Base-by-base conservation (phyloP, 2,329 filamentous ascomycete species). In the Fusarium lateritium region DNA sequence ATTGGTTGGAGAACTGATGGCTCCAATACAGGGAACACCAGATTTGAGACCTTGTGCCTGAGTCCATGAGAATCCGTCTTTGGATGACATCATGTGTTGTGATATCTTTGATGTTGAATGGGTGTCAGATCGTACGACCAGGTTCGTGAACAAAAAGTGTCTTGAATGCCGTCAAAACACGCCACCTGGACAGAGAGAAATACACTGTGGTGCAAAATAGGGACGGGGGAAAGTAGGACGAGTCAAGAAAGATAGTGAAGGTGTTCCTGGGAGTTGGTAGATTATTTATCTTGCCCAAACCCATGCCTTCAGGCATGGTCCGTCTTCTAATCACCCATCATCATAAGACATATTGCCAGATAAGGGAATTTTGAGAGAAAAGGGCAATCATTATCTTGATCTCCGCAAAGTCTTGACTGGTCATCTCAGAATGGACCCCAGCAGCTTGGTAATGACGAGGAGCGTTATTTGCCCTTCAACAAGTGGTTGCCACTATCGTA, bases 11-110 rank as follows among this genome's bases (percentile, higher is more conserved):
- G 76, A 76, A 14, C 69, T 68, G 7, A 78, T 78, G 5, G 72
- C 75, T 2, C 76, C 76, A 7, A 77, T 74, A 34, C 72, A 74
- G 1, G 77, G 76, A 15, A 78, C 67, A 2, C 77, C 76, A 2
- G 76, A 28, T 26, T 74, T 75, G 21, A 78, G 67, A 7, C 76
- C 76, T 33, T 74, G 65, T 2, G 65, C 52, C 33, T 74, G 51
- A 2, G 76, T 78, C 76, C 76, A 78, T 10, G 71, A 73, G 54
- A 69, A 78, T 2, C 76, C 76, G 31, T 78, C 76, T 57, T 52
- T 74, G 6, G 75, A 76, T 28, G 76, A 60, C 76, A 77, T 77
- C 4, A 8, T 47, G 24, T 26, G 19, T 9, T 11, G 6, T 13
- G 8, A 21, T 17, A 1, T 6, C 13, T 21, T 21, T 10, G 11